A percentile compares a stretch with the other conserved stretches of the same genome.
These are phyloP conservation scores for Elymus sibiricus DNA, from an alignment of 176 grass and related monocot species.

Conservation along the genomic window DNA sequence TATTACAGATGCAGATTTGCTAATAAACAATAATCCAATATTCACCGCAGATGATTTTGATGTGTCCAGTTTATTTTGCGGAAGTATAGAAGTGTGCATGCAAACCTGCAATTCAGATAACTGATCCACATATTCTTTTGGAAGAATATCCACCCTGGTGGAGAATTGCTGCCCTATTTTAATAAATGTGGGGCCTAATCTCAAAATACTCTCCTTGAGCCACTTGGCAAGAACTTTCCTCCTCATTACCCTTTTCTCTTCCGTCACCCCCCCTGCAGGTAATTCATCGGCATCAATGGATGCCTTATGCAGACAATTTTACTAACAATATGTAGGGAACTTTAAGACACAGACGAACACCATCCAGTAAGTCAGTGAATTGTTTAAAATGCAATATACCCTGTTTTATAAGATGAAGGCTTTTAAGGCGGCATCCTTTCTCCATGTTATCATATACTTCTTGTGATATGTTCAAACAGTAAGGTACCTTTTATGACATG, in stretches of 20 bases:
- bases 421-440: constrained; percentile 14
- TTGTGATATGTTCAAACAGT: neutral
- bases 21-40: neutral
- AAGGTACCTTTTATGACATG: neutral
- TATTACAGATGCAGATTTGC: neutral
- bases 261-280: constrained; percentile 70
- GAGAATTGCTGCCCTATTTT: constrained; percentile 99
- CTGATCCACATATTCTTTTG: constrained; percentile 97
- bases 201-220: constrained; percentile 97
- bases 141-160: constrained; percentile 96
- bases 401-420: neutral
- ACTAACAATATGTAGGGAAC: neutral
- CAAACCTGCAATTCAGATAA: constrained; percentile 91
- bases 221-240: constrained; percentile 88
- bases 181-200: constrained; percentile 97
- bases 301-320: neutral
- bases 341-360: neutral
- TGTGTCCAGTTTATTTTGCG: neutral
- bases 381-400: neutral
- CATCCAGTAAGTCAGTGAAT: neutral
- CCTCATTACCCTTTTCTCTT: constrained; percentile 72
- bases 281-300: neutral
- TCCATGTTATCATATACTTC: neutral
- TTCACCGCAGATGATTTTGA: neutral
- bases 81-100: constrained; percentile 2